These are phyloP conservation scores for Backusella morwellensis DNA, from an alignment of 192 early-diverging fungal genomes.

Conservation along the genomic window DNA sequence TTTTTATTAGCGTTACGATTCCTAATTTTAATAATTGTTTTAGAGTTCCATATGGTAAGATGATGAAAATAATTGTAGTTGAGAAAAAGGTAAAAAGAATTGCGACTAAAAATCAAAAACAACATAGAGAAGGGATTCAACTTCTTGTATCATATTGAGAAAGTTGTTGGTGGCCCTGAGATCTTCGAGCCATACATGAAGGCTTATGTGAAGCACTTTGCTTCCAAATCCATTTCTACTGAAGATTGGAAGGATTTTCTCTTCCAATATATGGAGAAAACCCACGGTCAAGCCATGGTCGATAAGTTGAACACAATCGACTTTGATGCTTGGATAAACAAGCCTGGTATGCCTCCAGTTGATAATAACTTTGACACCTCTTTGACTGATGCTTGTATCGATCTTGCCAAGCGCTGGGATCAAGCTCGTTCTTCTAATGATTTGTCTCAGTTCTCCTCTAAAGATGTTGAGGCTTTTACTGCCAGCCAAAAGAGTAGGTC, in stretches of 20 bases:
- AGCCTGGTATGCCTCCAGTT: constrained; percentile 89
- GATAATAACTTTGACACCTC: constrained; percentile 82
- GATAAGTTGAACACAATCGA: constrained; percentile 77
- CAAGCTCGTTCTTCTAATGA: constrained; percentile 47
- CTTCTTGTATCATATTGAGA: constrained; percentile 90
- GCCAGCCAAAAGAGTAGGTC: constrained; percentile 63
- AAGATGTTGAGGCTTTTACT: constrained; percentile 69
- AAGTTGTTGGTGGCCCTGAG: constrained; percentile 76
- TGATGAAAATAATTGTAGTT: neutral
- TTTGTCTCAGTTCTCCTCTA: constrained; percentile 54
- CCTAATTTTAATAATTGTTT: neutral
- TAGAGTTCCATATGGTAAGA: constrained; percentile 75
- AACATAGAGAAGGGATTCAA: constrained; percentile 90
- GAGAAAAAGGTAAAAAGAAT: neutral
- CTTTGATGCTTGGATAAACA: constrained; percentile 89
- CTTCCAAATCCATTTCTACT: constrained; percentile 86
- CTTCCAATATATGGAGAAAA: constrained; percentile 72
- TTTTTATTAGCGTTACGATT: neutral
- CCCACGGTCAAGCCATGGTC: constrained; percentile 62
- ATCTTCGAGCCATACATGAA: constrained; percentile 88
- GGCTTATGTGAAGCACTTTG: constrained; percentile 78
- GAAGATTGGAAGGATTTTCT: constrained; percentile 85
- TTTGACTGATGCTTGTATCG: constrained; percentile 76
- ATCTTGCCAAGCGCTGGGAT: constrained; percentile 79
- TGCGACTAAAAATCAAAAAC: constrained; percentile 9